Conservation (phyloP, 2,329 filamentous ascomycete genomes). For the Colletotrichum tropicale region DNA sequence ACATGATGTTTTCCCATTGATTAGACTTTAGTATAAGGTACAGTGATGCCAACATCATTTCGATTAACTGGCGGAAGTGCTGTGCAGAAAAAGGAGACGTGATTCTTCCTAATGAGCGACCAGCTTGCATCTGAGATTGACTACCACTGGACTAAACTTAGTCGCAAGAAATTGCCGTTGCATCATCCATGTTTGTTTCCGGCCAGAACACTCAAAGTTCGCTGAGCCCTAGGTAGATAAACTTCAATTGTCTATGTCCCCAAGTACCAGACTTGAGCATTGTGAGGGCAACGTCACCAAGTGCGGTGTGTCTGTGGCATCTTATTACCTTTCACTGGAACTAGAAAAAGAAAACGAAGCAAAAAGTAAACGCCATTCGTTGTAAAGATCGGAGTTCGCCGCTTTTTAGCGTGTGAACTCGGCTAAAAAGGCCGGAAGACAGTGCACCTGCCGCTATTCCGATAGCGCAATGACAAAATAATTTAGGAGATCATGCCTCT, state of each 20-base stretch:
- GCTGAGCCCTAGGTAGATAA: neutral
- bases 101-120: neutral
- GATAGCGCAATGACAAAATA: neutral
- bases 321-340: no score
- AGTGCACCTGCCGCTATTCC: neutral
- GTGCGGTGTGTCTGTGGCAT: neutral
- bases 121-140: fast-evolving
- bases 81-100: fast-evolving
- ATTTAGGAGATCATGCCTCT: neutral
- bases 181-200: fast-evolving
- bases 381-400: neutral
- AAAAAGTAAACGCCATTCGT: fast-evolving
- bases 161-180: neutral
- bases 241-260: neutral
- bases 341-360: no score
- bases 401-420: neutral
- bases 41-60: neutral
- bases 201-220: neutral
- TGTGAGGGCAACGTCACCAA: neutral
- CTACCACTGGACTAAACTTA: neutral
- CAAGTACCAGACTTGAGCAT: neutral
- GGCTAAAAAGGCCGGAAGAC: neutral
- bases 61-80: fast-evolving
- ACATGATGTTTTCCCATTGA: fast-evolving
- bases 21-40: neutral